Percentiles rank a stretch among this genome's conserved stretches.
phyloP scores from a whole-genome alignment of 2,329 filamentous ascomycete species.

The Trichoderma guizhouense region DNA sequence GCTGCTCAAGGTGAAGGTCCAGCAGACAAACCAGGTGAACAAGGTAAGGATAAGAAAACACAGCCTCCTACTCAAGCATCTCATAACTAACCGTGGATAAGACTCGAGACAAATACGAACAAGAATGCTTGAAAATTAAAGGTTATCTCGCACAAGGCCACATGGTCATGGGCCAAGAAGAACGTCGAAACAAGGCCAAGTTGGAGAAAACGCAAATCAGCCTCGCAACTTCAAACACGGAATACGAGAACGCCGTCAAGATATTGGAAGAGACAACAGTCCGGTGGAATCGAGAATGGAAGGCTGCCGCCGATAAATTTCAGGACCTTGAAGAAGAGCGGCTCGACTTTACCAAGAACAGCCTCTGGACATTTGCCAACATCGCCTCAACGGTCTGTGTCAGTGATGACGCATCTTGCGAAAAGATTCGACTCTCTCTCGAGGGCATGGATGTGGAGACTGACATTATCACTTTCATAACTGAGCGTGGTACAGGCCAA shows the following conservation, averaged over 20 bases:
- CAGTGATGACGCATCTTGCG: slow-evolving; percentile 92
- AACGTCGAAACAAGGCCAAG: slow-evolving; percentile 97
- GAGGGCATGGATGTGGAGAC: slow-evolving; percentile 97
- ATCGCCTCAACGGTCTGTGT: slow-evolving; percentile 96
- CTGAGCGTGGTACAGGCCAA: slow-evolving; percentile 83
- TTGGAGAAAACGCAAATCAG: slow-evolving; percentile 98
- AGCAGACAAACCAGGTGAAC: slow-evolving; percentile 87
- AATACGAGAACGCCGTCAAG: slow-evolving; percentile 93
- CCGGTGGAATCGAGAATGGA: slow-evolving; percentile 98
- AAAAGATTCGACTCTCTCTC: slow-evolving; percentile 88
- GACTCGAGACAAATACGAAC: slow-evolving; percentile 91
- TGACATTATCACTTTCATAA: slow-evolving; percentile 87
- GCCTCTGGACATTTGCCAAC: slow-evolving; percentile 96
- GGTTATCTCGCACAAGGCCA: slow-evolving; percentile 97
- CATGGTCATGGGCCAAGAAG: slow-evolving; percentile 99
- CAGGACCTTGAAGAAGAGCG: slow-evolving; percentile 97
- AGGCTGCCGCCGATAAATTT: slow-evolving; percentile 96
- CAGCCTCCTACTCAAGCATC: background rate
- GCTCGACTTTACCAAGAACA: slow-evolving; percentile 95
- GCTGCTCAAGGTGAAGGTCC: slow-evolving; percentile 84
- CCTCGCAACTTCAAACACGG: slow-evolving; percentile 82
- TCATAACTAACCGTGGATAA: slow-evolving; percentile 30
- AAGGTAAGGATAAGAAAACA: slow-evolving; percentile 57
- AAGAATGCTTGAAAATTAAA: slow-evolving; percentile 97
- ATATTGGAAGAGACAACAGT: slow-evolving; percentile 90